Evolutionary conservation across 2,329 filamentous ascomycete genomes (phyloP).

Genomic region (Talaromyces sp.): DNA sequence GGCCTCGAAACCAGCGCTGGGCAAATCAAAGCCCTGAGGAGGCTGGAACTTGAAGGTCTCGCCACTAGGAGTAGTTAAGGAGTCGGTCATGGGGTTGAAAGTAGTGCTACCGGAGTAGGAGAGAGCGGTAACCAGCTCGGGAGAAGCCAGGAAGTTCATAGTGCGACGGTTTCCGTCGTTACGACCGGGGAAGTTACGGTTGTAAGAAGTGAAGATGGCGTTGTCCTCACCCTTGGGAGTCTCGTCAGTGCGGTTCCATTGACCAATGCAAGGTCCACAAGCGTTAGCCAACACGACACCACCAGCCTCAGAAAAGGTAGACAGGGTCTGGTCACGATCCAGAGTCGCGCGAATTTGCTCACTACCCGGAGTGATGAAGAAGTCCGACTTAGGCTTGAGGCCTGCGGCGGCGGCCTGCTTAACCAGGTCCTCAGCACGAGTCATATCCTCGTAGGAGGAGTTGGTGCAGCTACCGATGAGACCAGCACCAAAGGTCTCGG

Average conservation of each 20-base stretch:
- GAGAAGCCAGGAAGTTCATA: conserved; percentile 98
- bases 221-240: conserved; percentile 83
- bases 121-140: conserved; percentile 96
- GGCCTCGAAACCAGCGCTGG: conserved; percentile 74
- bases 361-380: conserved; percentile 93
- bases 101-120: conserved; percentile 88
- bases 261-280: conserved; percentile 80
- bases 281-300: conserved; percentile 94
- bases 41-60: conserved; percentile 82
- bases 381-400: conserved; percentile 88
- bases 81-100: conserved; percentile 94
- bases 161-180: conserved; percentile 96
- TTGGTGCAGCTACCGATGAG: conserved; percentile 99
- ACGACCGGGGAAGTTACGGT: conserved; percentile 95
- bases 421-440: conserved; percentile 86
- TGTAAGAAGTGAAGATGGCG: conserved; percentile 95
- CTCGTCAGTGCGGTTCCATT: conserved; percentile 91
- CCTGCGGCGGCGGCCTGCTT: conserved; percentile 89
- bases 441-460: conserved; percentile 87
- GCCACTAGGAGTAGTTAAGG: conserved; percentile 76
- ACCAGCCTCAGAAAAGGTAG: conserved; percentile 94
- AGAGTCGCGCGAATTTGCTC: conserved; percentile 97
- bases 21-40: conserved; percentile 64
- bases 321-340: conserved; percentile 85
- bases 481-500: conserved; percentile 92